Evolutionary conservation across 352 stramenopile species (phyloP), one percentile per base, ranked within the genome.

Genomic region (Pythium volutum): DNA sequence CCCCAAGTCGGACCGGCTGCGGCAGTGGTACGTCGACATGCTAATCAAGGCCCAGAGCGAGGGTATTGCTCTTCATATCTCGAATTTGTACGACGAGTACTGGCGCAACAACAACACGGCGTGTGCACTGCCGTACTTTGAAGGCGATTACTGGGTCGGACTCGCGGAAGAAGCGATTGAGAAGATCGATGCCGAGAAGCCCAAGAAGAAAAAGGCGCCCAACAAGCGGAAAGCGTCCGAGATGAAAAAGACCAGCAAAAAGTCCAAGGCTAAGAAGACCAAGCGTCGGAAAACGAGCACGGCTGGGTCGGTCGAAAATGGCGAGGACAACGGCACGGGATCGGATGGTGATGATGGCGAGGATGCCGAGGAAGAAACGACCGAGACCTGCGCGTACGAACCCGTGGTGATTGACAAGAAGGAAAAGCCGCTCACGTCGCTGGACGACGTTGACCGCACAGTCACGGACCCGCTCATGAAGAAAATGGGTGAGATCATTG

Each of bases 1-100:
- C 10, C 98, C 98, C 0, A 98, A 98, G 68, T 98, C 97, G 45
- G 96, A 99, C 57, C 93, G 96, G n/a, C 78, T 99, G 22, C 91
- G 96, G 22, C 84, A 98, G 29, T 98, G 96, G 96, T 98, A 98
- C 56, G 77, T 91, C 20, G 81, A 95, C 41, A 96, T 98, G 77
- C 65, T 98, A 26, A 77, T 89, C 15, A 84, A 88, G 42, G 89
- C 89, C 4, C 72, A 96, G 46, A 74, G 90, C 18, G 81, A 95
- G 67, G 93, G 96, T 2, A 81, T 99, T 25, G 92, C 98, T 18
- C 85, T 87, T 50, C 85, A 98, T 55, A 95, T 98, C n/a, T 90
- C 93, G 36, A 98, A 97, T 64, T 82, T 99, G 55, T 98, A 97
- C 62, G 94, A 99, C 65, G 88, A 96, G 59, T 98, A 98, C 64